A percentile compares a stretch with the other conserved stretches of the same genome.
Evolutionary conservation across 179 eudicot species (phyloP).

Genomic region (Beta corolliflora): DNA sequence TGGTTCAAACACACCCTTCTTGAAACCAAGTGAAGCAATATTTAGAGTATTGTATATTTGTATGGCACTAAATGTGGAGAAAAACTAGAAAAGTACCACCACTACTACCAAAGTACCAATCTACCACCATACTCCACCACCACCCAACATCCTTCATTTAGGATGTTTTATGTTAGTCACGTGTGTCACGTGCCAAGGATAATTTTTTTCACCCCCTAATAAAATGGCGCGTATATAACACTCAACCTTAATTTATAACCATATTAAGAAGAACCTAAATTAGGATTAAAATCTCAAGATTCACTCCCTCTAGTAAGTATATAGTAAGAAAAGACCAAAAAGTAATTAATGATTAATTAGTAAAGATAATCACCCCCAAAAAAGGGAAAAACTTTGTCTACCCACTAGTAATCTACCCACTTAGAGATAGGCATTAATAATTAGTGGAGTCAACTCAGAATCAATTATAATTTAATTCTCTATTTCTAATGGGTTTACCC

Average conservation of each 20-base stretch:
- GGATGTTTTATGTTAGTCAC: slow-evolving; percentile 15
- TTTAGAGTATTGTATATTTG: too few species aligned
- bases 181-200: slow-evolving; percentile 25
- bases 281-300: slow-evolving; percentile 24
- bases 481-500: too few species aligned
- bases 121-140: not conserved
- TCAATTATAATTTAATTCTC: too few species aligned
- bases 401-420: too few species aligned
- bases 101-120: too few species aligned
- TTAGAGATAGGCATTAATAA: too few species aligned
- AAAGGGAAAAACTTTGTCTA: too few species aligned
- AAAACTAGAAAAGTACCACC: too few species aligned
- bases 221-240: too few species aligned
- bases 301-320: not conserved
- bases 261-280: not conserved
- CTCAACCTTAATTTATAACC: not conserved
- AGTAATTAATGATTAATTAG: slow-evolving; percentile 18
- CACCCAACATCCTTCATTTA: not conserved
- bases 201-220: not conserved
- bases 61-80: too few species aligned
- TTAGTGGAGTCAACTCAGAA: too few species aligned
- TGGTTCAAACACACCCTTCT: not conserved
- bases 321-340: slow-evolving; percentile 9
- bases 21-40: too few species aligned
- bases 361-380: not conserved